Base-by-base conservation (phyloP, 2,329 filamentous ascomycete species). In the Botrytis fragariae region DNA sequence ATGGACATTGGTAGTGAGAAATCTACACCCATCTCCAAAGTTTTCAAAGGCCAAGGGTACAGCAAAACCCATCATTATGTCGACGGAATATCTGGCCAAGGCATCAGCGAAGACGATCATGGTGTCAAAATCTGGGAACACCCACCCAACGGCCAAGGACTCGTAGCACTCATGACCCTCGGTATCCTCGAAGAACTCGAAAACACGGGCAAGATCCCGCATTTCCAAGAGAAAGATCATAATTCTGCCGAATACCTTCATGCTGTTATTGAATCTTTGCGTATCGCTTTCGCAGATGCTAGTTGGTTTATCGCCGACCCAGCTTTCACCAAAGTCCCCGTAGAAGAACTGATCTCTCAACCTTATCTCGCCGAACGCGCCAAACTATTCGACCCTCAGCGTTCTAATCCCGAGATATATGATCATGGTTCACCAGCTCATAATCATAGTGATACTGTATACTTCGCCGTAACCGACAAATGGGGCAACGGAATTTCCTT, bases 131-230 rank as follows among this genome's bases (percentile, higher is more conserved):
- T 99, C 0, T 98, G 95, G 95, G 96, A 99, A 80, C 95, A 98
- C 81, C 95, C 95, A 51, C 96, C 96, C 14, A 98, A 98, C 79
- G 95, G 96, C 0, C 96, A 98, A 83, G 96, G 96, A 2, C 95
- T 98, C 76, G 93, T 98, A 3, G 96, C 96, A 0, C 85, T 98
- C 45, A 97, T 98, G 91, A 93, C 96, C 0, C 86, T 99, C 0
- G 96, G 96, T 1, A 97, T 98, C 77, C 85, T 99, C 67, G 91
- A 98, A 81, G 90, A 95, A 80, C 87, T 98, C 1, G 93, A 97
- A 82, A 89, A 90, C 74, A 85, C 87, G 25, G 92, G 91, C 57
- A 90, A 90, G 78, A 94, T 98, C 74, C 90, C 92, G 0, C 87
- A 85, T 0, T 97, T 96, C 82, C 83, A 82, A 0, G 82, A 87